These are phyloP conservation scores for Suillus cothurnatus DNA, from an alignment of 768 basidiomycete genomes.

Conservation along the genomic window DNA sequence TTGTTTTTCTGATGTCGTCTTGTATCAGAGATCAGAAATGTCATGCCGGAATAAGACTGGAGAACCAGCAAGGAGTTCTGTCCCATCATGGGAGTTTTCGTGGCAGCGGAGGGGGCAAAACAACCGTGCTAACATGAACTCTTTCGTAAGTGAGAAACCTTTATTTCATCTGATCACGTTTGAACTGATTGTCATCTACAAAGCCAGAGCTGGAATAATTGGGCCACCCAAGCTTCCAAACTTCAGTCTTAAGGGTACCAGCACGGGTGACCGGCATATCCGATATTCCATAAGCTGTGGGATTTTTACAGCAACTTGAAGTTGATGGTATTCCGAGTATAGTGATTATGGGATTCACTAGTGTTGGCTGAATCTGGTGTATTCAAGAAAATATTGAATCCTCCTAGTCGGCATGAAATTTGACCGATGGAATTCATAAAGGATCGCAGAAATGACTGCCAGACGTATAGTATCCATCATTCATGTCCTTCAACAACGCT, in stretches of 20 bases:
- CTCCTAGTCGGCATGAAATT: not conserved
- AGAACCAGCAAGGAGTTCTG: slow-evolving; percentile 48
- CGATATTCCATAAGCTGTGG: not conserved
- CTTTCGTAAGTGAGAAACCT: not conserved
- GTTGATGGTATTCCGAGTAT: not conserved
- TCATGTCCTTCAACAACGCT: not conserved
- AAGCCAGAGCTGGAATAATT: not conserved
- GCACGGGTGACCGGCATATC: not conserved
- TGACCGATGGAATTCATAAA: not conserved
- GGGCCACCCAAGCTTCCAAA: too few relatives aligned
- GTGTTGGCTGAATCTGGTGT: not conserved
- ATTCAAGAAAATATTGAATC: not conserved
- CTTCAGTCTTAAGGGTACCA: not conserved
- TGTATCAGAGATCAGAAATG: slow-evolving; percentile 73
- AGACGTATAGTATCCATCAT: not conserved
- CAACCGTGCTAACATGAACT: not conserved
- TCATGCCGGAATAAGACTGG: slow-evolving; percentile 57
- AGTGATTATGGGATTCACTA: not conserved
- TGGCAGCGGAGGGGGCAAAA: slow-evolving; percentile 41
- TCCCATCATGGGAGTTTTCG: slow-evolving; percentile 41
- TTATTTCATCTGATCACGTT: not conserved
- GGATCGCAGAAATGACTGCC: too few relatives aligned
- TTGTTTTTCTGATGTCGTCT: slow-evolving; percentile 68
- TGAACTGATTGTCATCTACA: not conserved
- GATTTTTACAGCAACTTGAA: not conserved